Evolutionary conservation across 371 early-diverging fungal genomes (phyloP), one percentile per base, ranked within the genome.

Genomic region (Phascolomyces articulosus): DNA sequence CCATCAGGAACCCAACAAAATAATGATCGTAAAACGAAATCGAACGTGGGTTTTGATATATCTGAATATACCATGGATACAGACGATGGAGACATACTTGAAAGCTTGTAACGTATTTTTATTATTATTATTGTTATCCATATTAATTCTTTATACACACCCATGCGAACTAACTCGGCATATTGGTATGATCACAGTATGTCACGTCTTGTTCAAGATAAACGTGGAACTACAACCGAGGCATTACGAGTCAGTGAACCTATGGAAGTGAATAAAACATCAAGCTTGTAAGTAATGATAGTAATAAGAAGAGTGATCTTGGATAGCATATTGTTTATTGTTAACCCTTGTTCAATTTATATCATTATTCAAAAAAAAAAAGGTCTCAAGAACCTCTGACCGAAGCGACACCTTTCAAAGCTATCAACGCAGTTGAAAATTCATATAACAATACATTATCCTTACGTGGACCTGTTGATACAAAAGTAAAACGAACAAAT

Each of bases 401-500:
- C 44, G 16, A 44, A 16, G 44, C 44, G 7, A 27, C 67, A 0
- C 67, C 74, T 4, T 61, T 81, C 31, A 40, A 59, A 28, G 48
- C 65, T 27, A 23, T 66, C 2, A 70, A 80, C 41, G 58, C 67
- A 0, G 21, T 77, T 3, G 81, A 83, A n/a, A 59, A 61, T 26
- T 70, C 74, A 31, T 70, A 65, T 55, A 80, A 83, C 41, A 48
- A 57, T 1, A 72, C 78, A 24, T 48, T 77, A 18, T 28, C 55
- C n/a, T 34, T 62, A 21, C 65, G 63, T 34, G 61, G 55, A 44
- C 48, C 44, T 6, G 31, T 53, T 1, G 40, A 47, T 11, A 2
- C 49, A 26, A 40, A 21, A 23, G 11, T 15, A 29, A 65, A 65
- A 55, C 38, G 55, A 55, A n/a, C 60, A 53, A 41, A 38, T 7